These are phyloP conservation scores for Hericium alpestre DNA, from an alignment of 768 basidiomycete species.

Conservation along the genomic window DNA sequence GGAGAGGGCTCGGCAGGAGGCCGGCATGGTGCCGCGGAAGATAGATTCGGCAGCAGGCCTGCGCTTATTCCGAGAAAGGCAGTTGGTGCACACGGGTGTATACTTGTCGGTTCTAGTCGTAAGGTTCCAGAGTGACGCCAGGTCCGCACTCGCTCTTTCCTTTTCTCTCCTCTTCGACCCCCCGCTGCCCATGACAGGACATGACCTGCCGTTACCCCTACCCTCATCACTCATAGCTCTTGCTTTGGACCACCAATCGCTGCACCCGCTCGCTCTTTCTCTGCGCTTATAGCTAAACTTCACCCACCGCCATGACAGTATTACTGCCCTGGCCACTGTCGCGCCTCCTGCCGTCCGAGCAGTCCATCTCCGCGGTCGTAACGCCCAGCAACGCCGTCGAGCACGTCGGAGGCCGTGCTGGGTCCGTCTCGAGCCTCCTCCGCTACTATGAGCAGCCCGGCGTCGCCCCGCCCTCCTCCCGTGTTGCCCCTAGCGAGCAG, in stretches of 20 bases:
- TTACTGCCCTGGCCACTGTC: constrained; percentile 17
- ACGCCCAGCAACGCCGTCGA: background rate
- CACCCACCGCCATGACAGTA: background rate
- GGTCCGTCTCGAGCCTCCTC: constrained; percentile 9
- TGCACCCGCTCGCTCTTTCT: background rate
- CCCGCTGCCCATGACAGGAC: background rate
- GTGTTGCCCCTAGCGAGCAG: constrained; percentile 60
- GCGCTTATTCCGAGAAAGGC: too few relatives aligned
- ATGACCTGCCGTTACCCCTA: background rate
- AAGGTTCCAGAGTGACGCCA: background rate
- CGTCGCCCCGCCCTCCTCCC: constrained; percentile 60
- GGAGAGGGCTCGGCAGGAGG: too few relatives aligned
- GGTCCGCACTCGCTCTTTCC: background rate
- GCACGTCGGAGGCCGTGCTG: background rate
- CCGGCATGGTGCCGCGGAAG: too few relatives aligned
- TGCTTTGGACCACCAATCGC: background rate
- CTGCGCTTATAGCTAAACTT: too few relatives aligned
- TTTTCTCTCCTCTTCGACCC: background rate
- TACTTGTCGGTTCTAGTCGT: too few relatives aligned
- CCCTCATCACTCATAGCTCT: background rate
- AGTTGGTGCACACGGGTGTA: too few relatives aligned
- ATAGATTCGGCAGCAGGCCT: too few relatives aligned
- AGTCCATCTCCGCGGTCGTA: background rate
- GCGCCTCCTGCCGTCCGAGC: constrained; percentile 4
- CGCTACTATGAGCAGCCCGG: constrained; percentile 56